A percentile compares a stretch with the other conserved stretches of the same genome.
Conservation (phyloP, 2,329 filamentous ascomycete species). For the Westerdykella ornata region DNA sequence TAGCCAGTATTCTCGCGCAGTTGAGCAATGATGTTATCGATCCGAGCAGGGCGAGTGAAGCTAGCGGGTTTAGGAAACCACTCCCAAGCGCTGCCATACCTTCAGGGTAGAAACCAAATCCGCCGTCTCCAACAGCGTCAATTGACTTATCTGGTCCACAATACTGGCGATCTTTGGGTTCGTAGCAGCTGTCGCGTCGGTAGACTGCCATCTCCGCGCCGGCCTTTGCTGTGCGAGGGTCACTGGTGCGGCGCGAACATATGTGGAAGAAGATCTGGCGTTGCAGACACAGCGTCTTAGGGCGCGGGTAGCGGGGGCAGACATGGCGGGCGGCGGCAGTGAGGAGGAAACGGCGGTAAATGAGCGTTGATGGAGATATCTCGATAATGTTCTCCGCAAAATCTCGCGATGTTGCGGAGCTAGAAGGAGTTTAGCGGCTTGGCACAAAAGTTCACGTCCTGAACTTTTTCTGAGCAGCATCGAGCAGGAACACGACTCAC, state of each 20-base stretch:
- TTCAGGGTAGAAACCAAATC: conserved; percentile 93
- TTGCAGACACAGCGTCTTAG: conserved; percentile 41
- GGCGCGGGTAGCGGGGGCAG: conserved; percentile 40
- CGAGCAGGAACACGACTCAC: neutral
- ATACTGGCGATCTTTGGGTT: conserved; percentile 93
- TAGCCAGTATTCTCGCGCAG: neutral
- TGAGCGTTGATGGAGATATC: conserved; percentile 8
- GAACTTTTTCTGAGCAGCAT: conserved; percentile 14
- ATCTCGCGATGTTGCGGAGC: conserved; percentile 21
- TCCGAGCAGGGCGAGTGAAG: neutral
- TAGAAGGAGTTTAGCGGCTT: conserved; percentile 21
- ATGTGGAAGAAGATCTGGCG: conserved; percentile 16
- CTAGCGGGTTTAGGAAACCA: neutral
- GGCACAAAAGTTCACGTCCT: conserved; percentile 10
- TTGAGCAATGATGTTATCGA: neutral
- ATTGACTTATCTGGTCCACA: conserved; percentile 96
- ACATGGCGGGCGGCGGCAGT: conserved; percentile 33
- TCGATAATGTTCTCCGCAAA: conserved; percentile 9
- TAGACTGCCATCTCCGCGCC: conserved; percentile 79
- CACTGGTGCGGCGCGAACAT: conserved; percentile 28
- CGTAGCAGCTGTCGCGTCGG: conserved; percentile 56
- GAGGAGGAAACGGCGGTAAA: conserved; percentile 13
- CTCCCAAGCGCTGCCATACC: conserved; percentile 47
- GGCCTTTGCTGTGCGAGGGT: conserved; percentile 31
- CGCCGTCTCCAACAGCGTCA: conserved; percentile 95